phyloP scores from a whole-genome alignment of 2,329 filamentous ascomycete genomes.

The Alternaria alternata region DNA sequence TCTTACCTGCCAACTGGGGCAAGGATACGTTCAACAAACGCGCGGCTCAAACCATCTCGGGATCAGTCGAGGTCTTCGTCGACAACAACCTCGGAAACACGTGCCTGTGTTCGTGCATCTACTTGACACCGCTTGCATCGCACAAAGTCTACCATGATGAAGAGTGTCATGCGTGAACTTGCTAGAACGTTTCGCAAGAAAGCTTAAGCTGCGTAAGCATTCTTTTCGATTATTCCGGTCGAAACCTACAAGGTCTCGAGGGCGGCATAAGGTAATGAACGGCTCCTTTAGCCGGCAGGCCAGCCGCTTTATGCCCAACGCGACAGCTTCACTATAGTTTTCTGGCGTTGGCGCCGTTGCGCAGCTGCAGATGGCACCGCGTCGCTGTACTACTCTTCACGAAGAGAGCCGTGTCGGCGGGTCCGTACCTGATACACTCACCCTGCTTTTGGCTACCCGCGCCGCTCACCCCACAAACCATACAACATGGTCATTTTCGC shows the following conservation, averaged over 20 bases:
- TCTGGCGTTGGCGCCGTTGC: background rate
- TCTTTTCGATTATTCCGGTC: background rate
- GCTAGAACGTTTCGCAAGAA: background rate
- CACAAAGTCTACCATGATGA: background rate
- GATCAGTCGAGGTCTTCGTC: background rate
- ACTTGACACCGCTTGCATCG: background rate
- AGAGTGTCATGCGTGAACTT: background rate
- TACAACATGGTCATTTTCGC: slow-evolving; percentile 11
- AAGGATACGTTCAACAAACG: background rate
- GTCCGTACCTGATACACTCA: slow-evolving; percentile 1
- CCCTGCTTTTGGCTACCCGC: slow-evolving; percentile 1
- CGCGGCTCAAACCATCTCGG: background rate
- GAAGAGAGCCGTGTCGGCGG: slow-evolving; percentile 5
- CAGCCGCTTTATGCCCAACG: background rate
- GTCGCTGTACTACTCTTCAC: slow-evolving; percentile 1
- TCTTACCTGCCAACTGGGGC: background rate
- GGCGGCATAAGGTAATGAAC: background rate
- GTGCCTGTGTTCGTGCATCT: slow-evolving; percentile 1
- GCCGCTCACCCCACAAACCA: slow-evolving; percentile 3
- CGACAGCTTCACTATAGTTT: background rate
- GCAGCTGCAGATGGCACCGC: slow-evolving; percentile 5
- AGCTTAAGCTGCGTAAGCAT: background rate
- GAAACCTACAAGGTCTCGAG: background rate
- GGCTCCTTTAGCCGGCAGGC: slow-evolving; percentile 8
- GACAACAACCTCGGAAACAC: background rate